Conservation (phyloP, 805 yeast genomes). For the Teunomyces gatunensis region DNA sequence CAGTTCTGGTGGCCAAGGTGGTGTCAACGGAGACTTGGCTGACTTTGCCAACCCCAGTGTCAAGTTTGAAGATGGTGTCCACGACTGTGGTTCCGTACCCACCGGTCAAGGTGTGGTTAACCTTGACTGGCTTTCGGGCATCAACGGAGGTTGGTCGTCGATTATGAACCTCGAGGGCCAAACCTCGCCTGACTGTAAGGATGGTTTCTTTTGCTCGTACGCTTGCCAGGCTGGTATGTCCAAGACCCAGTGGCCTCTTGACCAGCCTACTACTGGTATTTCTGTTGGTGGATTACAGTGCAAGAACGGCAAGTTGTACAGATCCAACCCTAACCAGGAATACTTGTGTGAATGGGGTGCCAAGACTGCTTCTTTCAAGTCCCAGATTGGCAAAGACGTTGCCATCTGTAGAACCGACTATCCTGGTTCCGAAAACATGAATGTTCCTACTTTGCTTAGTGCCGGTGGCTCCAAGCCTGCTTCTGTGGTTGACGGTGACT, state of each 20-base stretch:
- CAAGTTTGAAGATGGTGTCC: constrained; percentile 66
- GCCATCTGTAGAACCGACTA: constrained; percentile 77
- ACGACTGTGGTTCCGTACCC: constrained; percentile 68
- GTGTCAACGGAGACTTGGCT: constrained; percentile 42
- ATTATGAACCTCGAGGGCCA: constrained; percentile 50
- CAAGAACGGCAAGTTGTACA: constrained; percentile 60
- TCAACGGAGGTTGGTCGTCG: constrained; percentile 43
- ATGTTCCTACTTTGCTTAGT: constrained; percentile 61
- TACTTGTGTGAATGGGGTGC: constrained; percentile 67
- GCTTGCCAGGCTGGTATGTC: constrained; percentile 81
- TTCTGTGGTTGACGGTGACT: constrained; percentile 58
- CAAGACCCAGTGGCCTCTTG: constrained; percentile 74
- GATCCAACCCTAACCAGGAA: constrained; percentile 48
- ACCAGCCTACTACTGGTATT: constrained; percentile 65
- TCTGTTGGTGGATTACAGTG: constrained; percentile 72
- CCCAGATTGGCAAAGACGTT: constrained; percentile 49
- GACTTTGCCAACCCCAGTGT: constrained; percentile 48
- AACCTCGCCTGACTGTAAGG: constrained; percentile 48
- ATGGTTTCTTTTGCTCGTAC: constrained; percentile 72
- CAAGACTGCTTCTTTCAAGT: constrained; percentile 51
- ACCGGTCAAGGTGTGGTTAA: constrained; percentile 71
- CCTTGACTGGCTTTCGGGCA: constrained; percentile 45
- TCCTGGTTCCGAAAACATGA: constrained; percentile 83
- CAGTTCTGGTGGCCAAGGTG: constrained; percentile 37
- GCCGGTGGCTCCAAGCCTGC: constrained; percentile 52